Conservation (phyloP, 2,329 filamentous ascomycete genomes). For the Claviceps pazoutovae region DNA sequence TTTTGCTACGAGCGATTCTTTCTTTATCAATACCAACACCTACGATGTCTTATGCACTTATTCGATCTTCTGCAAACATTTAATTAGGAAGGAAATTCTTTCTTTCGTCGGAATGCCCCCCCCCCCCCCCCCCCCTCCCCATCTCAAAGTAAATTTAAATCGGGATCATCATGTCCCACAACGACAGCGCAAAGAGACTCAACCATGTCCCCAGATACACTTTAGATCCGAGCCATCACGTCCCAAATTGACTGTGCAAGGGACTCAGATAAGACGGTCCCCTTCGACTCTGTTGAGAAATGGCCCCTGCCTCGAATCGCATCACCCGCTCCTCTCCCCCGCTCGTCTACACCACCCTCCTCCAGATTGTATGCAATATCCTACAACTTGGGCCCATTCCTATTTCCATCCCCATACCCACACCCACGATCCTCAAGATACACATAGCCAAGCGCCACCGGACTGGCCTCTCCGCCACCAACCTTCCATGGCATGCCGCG, state of each 20-base stretch:
- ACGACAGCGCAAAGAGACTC: constrained; percentile 3
- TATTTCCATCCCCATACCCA: background rate
- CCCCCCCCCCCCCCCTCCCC: too few relatives aligned
- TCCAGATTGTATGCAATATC: constrained; percentile 20
- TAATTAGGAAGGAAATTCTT: background rate
- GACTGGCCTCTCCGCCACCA: constrained; percentile 20
- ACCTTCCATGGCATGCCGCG: constrained; percentile 23
- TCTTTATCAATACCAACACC: background rate
- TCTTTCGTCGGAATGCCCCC: background rate
- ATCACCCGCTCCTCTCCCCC: too few relatives aligned
- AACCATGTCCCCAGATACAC: too few relatives aligned
- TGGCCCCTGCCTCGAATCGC: too few relatives aligned
- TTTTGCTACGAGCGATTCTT: background rate
- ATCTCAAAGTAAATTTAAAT: background rate
- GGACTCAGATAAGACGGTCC: too few relatives aligned
- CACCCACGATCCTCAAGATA: constrained; percentile 29
- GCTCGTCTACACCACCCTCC: constrained; percentile 8
- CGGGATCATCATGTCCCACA: background rate
- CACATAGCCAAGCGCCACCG: constrained; percentile 47
- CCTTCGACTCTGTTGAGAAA: too few relatives aligned
- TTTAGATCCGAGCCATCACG: too few relatives aligned
- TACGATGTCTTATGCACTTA: background rate
- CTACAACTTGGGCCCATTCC: background rate
- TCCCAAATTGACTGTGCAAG: too few relatives aligned
- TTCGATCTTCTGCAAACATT: background rate